Evolutionary conservation across 495 filamentous ascomycete genomes (phyloP), one percentile per base, ranked within the genome.

Genomic region (Letharia lupina): DNA sequence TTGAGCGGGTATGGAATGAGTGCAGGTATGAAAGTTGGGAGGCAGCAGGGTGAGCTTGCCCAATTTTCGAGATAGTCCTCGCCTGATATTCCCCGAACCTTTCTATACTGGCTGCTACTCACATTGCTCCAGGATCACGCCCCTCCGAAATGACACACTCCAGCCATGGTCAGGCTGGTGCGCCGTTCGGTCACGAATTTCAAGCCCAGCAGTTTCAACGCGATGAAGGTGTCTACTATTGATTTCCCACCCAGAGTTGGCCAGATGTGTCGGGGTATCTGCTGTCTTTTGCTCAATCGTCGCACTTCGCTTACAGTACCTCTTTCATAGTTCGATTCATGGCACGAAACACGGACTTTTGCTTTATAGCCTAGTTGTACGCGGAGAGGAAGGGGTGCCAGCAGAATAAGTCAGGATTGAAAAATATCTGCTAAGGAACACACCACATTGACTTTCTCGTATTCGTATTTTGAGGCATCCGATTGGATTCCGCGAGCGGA

Each of bases 1-100:
- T 67, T 61, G 31, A 68, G 72, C 56, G 75, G 79, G 33, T 81
- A 82, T 67, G 79, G 80, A 2, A 76, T 82, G 73, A 80, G 76
- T 67, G 79, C 79, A 50, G 80, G 80, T 35, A 48, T 80, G 23
- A 82, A 82, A 69, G 71, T 78, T 28, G 69, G 69, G 13, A 64
- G 62, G 52, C 71, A 71, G 59, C 60, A 66, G 35, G 63, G 71
- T 67, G 59, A 20, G 58, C 4, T 23, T 20, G 18, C 31, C 35
- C 16, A 11, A 35, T 11, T 1, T 1, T 12, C 16, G 28, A n/a
- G 39, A 33, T 18, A 39, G 31, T 45, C 35, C 18, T 45, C 4
- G 31, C 13, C 52, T 31, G 18, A 28, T 23, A 31, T 15, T 59
- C 23, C 16, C 47, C 12, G 16, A 42, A 18, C 10, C 8, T 31